Base-by-base conservation (phyloP, 2,329 filamentous ascomycete species). In the Erysiphe neolycopersici region DNA sequence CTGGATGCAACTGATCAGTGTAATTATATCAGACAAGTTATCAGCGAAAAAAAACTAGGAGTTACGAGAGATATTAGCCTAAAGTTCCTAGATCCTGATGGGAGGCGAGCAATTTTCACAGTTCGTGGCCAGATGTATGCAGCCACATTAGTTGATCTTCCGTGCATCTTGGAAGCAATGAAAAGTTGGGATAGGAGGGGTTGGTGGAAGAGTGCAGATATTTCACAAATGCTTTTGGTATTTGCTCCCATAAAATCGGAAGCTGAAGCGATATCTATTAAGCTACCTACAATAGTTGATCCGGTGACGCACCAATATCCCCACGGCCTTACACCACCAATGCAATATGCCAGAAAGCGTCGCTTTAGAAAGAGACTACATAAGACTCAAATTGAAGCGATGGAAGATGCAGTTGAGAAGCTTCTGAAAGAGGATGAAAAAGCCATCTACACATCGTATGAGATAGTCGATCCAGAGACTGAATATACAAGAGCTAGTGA, bases 41-140 rank as follows among this genome's bases (percentile, higher is more conserved):
- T 95, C 51, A 68, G 76, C 16, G 76, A 89, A 45, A 75, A 76
- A 54, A 79, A 72, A 47, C 76, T 94, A 43, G 84, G 87, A 13
- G 51, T 76, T 17, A 67, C 71, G 14, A 62, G 65, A 41, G 81
- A 93, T 49, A 69, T 95, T 6, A 67, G 68, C 32, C 69, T 98
- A 52, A 80, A 79, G 49, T 91, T 92, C 57, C 69, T 93, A 41
- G 74, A 80, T 51, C 62, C 49, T 4, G 69, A 76, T 46, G 69
- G 69, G 9, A 64, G 76, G 46, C 66, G 74, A 29, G 70, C 71
- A 2, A 61, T 71, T 40, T 56, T 81, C 41, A 68, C 61, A n/a
- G 64, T 82, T 38, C 64, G 68, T 32, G 68, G 68, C 1, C 62
- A 65, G 33, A 62, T 68, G 41, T 82, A 80, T 52, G 75, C 74